Evolutionary conservation across 1,284 basidiomycete species (phyloP).

Genomic region (Ustilago crameri): DNA sequence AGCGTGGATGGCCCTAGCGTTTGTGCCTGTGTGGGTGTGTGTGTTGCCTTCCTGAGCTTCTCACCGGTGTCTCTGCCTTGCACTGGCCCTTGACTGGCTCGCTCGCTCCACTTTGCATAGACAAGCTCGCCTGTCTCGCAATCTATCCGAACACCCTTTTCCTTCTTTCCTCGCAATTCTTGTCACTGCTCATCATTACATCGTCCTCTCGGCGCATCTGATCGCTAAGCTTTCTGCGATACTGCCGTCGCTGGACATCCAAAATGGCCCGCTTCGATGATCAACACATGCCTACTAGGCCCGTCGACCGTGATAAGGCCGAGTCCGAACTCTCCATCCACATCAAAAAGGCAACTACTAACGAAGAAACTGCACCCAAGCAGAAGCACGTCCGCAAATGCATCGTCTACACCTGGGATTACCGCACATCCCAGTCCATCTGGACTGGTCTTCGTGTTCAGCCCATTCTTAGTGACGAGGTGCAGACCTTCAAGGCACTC

Average conservation of each 20-base stretch:
- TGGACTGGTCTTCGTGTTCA: conserved; percentile 66
- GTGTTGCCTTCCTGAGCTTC: no score
- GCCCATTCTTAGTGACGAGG: conserved; percentile 67
- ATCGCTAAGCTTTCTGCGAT: not conserved
- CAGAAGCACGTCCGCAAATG: conserved; percentile 68
- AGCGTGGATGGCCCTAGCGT: not conserved
- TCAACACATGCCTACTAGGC: conserved; percentile 61
- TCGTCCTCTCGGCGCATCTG: conserved; percentile 4
- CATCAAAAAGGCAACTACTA: conserved; percentile 66
- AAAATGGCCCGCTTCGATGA: conserved; percentile 52
- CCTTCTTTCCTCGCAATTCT: not conserved
- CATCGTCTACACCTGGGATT: conserved; percentile 68
- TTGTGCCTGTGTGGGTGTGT: not conserved
- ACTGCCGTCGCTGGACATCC: conserved; percentile 3
- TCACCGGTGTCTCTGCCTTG: not conserved
- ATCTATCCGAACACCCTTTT: not conserved
- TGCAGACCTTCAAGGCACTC: conserved; percentile 68
- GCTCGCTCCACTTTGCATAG: no score
- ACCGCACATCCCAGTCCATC: conserved; percentile 66
- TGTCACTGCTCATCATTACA: not conserved
- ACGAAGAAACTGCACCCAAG: conserved; percentile 66
- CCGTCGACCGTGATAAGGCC: conserved; percentile 66
- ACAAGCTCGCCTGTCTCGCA: not conserved
- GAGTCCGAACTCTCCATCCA: conserved; percentile 65
- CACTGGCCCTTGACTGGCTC: not conserved